Percentiles rank a stretch among this genome's conserved stretches.
Conservation (phyloP, 2,329 filamentous ascomycete genomes). For the Furcasterigmium furcatum region DNA sequence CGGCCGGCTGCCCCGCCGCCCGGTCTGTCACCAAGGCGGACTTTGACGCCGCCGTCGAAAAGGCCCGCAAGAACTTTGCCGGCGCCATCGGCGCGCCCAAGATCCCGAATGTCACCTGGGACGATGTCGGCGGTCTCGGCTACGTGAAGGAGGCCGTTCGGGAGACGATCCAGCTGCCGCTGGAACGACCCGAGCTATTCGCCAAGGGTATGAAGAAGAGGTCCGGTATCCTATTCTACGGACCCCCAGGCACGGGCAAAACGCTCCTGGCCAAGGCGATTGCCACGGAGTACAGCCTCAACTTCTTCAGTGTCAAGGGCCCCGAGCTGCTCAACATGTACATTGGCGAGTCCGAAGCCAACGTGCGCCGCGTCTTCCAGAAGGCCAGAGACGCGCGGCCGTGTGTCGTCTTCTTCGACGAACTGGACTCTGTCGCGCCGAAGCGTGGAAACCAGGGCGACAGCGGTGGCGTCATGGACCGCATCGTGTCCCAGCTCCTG, state of each 20-base stretch:
- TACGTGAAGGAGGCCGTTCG: constrained; percentile 97
- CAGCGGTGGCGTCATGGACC: constrained; percentile 96
- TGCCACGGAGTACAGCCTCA: constrained; percentile 88
- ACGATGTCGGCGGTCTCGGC: constrained; percentile 87
- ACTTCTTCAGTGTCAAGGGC: constrained; percentile 92
- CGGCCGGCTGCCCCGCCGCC: constrained; percentile 79
- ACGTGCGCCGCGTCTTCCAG: constrained; percentile 86
- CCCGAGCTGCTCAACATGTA: constrained; percentile 95
- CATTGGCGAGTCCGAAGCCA: constrained; percentile 90
- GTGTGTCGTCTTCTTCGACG: constrained; percentile 92
- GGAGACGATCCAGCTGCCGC: constrained; percentile 91
- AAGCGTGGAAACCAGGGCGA: constrained; percentile 97
- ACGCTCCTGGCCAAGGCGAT: constrained; percentile 91
- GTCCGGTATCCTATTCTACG: constrained; percentile 84
- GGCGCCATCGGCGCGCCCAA: constrained; percentile 97
- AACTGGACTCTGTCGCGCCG: constrained; percentile 88
- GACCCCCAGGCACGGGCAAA: constrained; percentile 87
- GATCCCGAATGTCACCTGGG: constrained; percentile 95
- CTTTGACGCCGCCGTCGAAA: constrained; percentile 90
- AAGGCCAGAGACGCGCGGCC: constrained; percentile 80
- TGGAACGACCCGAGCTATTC: constrained; percentile 89
- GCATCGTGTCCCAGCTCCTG: constrained; percentile 91
- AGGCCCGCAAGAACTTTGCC: constrained; percentile 95
- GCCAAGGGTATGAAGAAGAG: constrained; percentile 98
- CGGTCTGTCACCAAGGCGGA: constrained; percentile 78